Conservation (phyloP, 495 filamentous ascomycete genomes). For the Acidiella bohemica region DNA sequence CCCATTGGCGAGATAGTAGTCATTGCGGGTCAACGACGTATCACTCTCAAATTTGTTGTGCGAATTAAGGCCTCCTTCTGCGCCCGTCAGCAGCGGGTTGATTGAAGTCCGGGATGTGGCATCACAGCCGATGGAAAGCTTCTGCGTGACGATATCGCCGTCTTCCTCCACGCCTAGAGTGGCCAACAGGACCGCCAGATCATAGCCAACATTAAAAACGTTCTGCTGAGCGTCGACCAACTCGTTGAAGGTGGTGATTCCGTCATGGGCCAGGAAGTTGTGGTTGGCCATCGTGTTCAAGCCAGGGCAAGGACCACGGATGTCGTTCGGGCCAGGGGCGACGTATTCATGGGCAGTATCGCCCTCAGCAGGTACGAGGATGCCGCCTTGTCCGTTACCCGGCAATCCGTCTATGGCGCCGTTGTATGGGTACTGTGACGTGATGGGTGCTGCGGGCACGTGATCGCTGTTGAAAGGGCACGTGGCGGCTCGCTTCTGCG, state of each 20-base stretch:
- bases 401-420: conserved; percentile 27
- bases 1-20: conserved; percentile 29
- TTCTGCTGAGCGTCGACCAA: conserved; percentile 34
- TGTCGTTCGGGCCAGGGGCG: conserved; percentile 20
- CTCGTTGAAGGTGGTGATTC: conserved; percentile 33
- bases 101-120: conserved; percentile 30
- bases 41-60: conserved; percentile 36
- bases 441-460: conserved; percentile 23
- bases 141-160: conserved; percentile 30
- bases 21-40: conserved; percentile 31
- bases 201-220: conserved; percentile 33
- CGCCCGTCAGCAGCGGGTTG: conserved; percentile 25
- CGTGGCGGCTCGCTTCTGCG: conserved; percentile 13
- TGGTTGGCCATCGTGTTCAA: conserved; percentile 29
- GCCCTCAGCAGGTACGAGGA: conserved; percentile 26
- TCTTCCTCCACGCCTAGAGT: conserved; percentile 26
- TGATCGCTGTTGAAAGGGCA: conserved; percentile 32
- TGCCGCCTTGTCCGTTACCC: conserved; percentile 27
- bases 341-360: conserved; percentile 23
- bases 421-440: conserved; percentile 27
- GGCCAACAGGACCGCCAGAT: conserved; percentile 28
- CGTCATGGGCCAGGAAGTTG: conserved; percentile 32
- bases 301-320: conserved; percentile 26
- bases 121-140: conserved; percentile 34
- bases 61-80: conserved; percentile 29